Evolutionary conservation across 1,139 yeast species (phyloP).

Genomic region (Magnusiomyces fungicola): DNA sequence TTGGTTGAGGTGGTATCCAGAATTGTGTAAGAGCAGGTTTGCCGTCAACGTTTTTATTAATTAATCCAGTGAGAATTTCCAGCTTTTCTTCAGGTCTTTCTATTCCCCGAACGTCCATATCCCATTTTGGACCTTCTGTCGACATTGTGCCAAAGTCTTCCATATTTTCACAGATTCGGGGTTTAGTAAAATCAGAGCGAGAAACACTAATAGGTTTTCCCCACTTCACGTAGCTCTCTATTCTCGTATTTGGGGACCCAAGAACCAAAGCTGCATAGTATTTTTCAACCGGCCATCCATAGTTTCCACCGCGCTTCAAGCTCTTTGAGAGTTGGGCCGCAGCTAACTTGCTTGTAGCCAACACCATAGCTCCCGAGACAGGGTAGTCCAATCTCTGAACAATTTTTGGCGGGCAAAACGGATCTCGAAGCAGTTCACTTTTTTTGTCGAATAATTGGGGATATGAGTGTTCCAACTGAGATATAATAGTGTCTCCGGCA

Average conservation of each 20-base stretch:
- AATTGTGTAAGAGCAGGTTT: conserved; percentile 20
- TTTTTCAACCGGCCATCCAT: conserved; percentile 20
- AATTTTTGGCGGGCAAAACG: conserved; percentile 23
- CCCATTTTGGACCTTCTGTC: conserved; percentile 17
- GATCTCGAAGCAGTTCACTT: conserved; percentile 15
- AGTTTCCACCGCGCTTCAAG: conserved; percentile 18
- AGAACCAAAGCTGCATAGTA: conserved; percentile 13
- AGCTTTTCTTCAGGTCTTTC: too few species aligned
- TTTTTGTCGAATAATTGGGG: conserved; percentile 20
- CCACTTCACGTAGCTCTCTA: not conserved
- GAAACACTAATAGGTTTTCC: not conserved
- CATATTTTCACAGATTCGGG: not conserved
- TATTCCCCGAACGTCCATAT: too few species aligned
- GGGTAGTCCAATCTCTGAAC: conserved; percentile 28
- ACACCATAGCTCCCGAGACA: conserved; percentile 28
- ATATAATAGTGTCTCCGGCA: conserved; percentile 13
- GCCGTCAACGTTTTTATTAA: conserved; percentile 14
- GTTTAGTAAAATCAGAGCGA: not conserved
- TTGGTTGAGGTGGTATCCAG: conserved; percentile 6
- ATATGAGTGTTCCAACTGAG: conserved; percentile 15
- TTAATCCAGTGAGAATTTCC: conserved; percentile 14
- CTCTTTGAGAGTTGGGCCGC: conserved; percentile 22
- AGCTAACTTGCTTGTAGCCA: conserved; percentile 24
- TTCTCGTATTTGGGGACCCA: not conserved
- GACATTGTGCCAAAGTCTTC: not conserved